Evolutionary conservation across 192 early-diverging fungal species (phyloP), one percentile per base, ranked within the genome.

Genomic region (Pilobolus umbonatus): DNA sequence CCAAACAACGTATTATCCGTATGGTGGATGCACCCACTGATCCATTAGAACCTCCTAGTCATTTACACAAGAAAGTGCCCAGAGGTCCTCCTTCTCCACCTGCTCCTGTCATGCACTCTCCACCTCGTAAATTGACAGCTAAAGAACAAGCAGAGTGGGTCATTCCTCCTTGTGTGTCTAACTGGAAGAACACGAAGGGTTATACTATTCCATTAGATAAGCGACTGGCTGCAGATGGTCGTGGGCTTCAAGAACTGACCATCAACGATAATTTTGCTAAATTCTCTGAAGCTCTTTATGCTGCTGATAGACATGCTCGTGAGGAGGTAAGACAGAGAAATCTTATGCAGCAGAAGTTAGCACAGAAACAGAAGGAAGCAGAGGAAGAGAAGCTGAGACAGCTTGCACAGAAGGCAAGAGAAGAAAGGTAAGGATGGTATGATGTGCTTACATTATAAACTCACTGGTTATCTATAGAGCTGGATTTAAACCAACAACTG

Each of bases 171-270:
- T 95, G 90, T 62, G 96, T 99, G 40, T 92, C 89, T 61, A 99
- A 98, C 71, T 99, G 97, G 97, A 99, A 98, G 78, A 99, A 99
- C 77, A 90, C 93, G 50, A 96, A 99, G 65, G 97, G 97, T 31
- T 99, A 93, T 69, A 99, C 97, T 8, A 98, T 99, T 57, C 92
- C 97, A 14, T 76, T 99, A 36, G 97, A 99, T 74, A 99, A 99
- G 73, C 92, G 97, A 45, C 76, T 99, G 61, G 97, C 97, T 1
- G 88, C 92, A 14, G 97, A 99, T 68, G 97, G 93, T 24, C 85
- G 95, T 52, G 97, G 97, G 15, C 61, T 95, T 26, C 93, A 98
- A 76, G 90, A 96, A 51, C 43, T 77, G 6, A 80, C 80, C 7
- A 92, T 99, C 50, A 95, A 92, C 69, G 92, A 99, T 64, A 93